Conservation (phyloP, 2,329 filamentous ascomycete species). For the Pezicula neosporulosa region DNA sequence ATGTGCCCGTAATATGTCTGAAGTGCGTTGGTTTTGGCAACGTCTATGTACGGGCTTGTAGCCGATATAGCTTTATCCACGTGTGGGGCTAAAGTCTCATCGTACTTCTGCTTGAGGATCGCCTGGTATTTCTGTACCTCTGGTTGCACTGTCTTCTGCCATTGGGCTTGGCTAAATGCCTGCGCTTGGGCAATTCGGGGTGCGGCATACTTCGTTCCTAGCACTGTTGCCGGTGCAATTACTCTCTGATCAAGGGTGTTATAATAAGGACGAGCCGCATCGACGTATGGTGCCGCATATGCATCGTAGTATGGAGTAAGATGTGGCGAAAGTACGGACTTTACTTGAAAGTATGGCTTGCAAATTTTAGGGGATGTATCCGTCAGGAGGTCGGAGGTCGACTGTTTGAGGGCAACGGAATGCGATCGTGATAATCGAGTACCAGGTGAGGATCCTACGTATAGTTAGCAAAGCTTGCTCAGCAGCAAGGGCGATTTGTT, state of each 20-base stretch:
- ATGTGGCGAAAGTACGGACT: conserved; percentile 65
- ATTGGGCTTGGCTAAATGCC: conserved; percentile 66
- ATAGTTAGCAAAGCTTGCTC: neutral
- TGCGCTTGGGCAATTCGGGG: conserved; percentile 68
- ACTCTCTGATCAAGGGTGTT: conserved; percentile 57
- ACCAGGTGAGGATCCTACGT: conserved; percentile 76
- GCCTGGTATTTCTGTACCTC: conserved; percentile 64
- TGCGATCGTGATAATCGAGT: conserved; percentile 73
- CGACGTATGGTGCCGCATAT: conserved; percentile 81
- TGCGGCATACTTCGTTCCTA: conserved; percentile 71
- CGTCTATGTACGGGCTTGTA: conserved; percentile 69
- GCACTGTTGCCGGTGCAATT: conserved; percentile 63
- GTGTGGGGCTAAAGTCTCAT: conserved; percentile 68
- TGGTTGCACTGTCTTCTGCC: conserved; percentile 76
- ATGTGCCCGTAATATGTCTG: conserved; percentile 71
- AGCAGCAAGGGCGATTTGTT: too few relatives aligned
- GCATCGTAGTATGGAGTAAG: conserved; percentile 80
- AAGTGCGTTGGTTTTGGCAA: conserved; percentile 57
- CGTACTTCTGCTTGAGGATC: conserved; percentile 63
- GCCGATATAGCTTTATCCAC: conserved; percentile 57
- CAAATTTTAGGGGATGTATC: conserved; percentile 74
- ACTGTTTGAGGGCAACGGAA: conserved; percentile 77
- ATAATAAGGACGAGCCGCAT: conserved; percentile 74
- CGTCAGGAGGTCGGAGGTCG: conserved; percentile 62
- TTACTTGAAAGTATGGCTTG: conserved; percentile 72